A percentile compares a stretch with the other conserved stretches of the same genome.
phyloP scores from a whole-genome alignment of 352 stramenopile genomes.

The Globisporangium takayamanum region DNA sequence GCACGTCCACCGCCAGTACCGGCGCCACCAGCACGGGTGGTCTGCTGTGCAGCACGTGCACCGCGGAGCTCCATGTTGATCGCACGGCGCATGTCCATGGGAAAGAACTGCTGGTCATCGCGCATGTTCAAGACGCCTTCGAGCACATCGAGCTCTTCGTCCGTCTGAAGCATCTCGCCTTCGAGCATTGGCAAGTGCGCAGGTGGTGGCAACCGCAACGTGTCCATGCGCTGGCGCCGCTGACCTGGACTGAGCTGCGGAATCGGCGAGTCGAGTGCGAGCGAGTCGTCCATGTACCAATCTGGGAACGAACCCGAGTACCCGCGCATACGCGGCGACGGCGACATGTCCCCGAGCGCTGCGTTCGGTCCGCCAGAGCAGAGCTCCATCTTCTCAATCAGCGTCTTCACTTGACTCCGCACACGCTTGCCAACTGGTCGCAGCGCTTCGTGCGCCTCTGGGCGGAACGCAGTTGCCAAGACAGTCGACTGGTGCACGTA shows the following conservation, averaged over 20 bases:
- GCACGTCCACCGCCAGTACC: background rate
- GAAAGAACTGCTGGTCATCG: conserved; percentile 53
- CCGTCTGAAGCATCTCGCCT: conserved; percentile 50
- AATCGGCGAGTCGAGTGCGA: conserved; percentile 14
- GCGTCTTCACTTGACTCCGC: conserved; percentile 48
- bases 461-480: conserved; percentile 66
- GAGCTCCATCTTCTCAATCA: conserved; percentile 86
- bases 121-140: conserved; percentile 60
- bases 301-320: conserved; percentile 58
- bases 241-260: conserved; percentile 31
- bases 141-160: conserved; percentile 64
- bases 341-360: conserved; percentile 28
- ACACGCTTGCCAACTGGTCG: conserved; percentile 38
- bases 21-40: background rate
- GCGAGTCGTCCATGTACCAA: conserved; percentile 60
- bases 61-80: conserved; percentile 32
- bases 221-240: conserved; percentile 37
- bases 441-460: conserved; percentile 60
- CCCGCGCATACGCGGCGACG: conserved; percentile 51
- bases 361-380: conserved; percentile 47
- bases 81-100: conserved; percentile 39
- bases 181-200: conserved; percentile 45
- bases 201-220: conserved; percentile 28
- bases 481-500: conserved; percentile 87
- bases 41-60: conserved; percentile 25